These are phyloP conservation scores for Sphaerulina vaccinii DNA, from an alignment of 2,329 filamentous ascomycete species.

Conservation along the genomic window DNA sequence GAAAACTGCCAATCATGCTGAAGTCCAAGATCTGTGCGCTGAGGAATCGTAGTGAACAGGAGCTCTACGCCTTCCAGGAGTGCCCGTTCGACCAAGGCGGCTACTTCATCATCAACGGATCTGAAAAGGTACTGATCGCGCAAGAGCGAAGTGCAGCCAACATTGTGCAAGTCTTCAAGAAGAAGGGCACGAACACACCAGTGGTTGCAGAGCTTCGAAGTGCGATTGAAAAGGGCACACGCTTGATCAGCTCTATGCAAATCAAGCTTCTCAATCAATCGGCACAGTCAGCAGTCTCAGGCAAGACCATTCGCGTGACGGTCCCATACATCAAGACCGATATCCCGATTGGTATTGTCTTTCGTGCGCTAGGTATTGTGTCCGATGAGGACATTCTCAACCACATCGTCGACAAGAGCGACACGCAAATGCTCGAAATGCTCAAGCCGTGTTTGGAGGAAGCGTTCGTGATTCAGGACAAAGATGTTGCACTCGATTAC, in stretches of 20 bases:
- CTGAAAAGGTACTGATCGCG: constrained; percentile 96
- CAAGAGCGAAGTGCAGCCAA: constrained; percentile 97
- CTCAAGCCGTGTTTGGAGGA: constrained; percentile 96
- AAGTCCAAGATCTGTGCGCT: constrained; percentile 95
- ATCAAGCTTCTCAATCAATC: constrained; percentile 70
- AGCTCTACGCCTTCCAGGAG: constrained; percentile 88
- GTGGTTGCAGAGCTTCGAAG: constrained; percentile 96
- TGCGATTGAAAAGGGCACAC: constrained; percentile 91
- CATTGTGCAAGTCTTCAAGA: constrained; percentile 98
- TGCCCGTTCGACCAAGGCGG: constrained; percentile 98
- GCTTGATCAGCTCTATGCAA: constrained; percentile 87
- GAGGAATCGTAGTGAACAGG: constrained; percentile 77
- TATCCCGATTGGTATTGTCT: constrained; percentile 91
- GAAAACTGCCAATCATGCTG: constrained; percentile 95
- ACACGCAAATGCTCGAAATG: constrained; percentile 97
- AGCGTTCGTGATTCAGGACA: constrained; percentile 91
- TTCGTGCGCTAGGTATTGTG: constrained; percentile 90
- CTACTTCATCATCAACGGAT: constrained; percentile 99
- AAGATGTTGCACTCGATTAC: constrained; percentile 89
- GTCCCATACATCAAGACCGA: constrained; percentile 93
- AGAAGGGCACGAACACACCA: constrained; percentile 89
- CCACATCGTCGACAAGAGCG: constrained; percentile 91
- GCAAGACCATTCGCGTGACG: constrained; percentile 84
- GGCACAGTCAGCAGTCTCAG: constrained; percentile 66
- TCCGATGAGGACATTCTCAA: constrained; percentile 98